These are phyloP conservation scores for Nicotiana knightiana DNA, from an alignment of 257 asterid species.

Conservation along the genomic window DNA sequence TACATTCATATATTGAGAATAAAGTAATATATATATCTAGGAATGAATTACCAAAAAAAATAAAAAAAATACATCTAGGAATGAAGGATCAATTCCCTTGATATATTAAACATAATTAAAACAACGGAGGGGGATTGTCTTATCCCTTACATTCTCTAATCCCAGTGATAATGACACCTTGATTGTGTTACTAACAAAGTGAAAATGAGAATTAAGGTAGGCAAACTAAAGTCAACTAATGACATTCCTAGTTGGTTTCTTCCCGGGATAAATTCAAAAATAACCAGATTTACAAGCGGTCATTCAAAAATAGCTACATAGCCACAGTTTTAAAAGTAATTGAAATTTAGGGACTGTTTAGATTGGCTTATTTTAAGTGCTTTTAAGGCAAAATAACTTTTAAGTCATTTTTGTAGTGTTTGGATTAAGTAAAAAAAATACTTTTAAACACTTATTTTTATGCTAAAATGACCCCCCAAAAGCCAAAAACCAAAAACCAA, in stretches of 20 bases:
- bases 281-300: too few relatives aligned
- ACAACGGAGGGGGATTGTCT: not conserved
- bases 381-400: too few relatives aligned
- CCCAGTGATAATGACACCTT: conserved; percentile 18
- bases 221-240: not conserved
- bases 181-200: conserved; percentile 11
- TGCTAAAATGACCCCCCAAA: too few relatives aligned
- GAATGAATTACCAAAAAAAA: conserved; percentile 3
- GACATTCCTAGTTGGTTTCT: not conserved
- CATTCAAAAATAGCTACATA: too few relatives aligned
- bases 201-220: conserved; percentile 5
- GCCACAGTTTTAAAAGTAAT: too few relatives aligned
- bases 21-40: conserved; percentile 23
- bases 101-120: not conserved
- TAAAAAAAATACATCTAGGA: not conserved
- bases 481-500: too few relatives aligned
- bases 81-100: conserved; percentile 32
- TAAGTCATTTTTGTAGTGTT: too few relatives aligned
- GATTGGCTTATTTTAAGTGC: too few relatives aligned
- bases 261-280: not conserved
- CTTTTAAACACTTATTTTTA: too few relatives aligned
- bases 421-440: too few relatives aligned
- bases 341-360: too few relatives aligned
- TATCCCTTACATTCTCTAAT: conserved; percentile 14
- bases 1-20: conserved; percentile 23